Evolutionary conservation across 2,329 filamentous ascomycete genomes (phyloP).

Genomic region (Hyphodiscus sp.): DNA sequence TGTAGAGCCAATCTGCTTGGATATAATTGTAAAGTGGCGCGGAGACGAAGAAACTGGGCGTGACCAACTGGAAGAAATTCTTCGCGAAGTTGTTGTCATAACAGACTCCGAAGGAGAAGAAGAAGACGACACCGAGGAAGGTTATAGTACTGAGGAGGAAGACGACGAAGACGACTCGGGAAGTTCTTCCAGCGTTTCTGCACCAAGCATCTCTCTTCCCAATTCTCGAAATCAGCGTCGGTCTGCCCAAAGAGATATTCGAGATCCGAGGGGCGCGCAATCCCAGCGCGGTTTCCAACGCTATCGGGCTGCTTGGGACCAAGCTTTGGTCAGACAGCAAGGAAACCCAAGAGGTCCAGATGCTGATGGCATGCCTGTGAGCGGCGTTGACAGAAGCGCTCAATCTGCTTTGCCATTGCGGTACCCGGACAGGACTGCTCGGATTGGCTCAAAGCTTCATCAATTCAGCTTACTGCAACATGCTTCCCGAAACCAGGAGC

Average conservation of each 20-base stretch:
- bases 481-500: neutral
- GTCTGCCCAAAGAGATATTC: conserved; percentile 1
- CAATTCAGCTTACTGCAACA: neutral
- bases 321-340: conserved; percentile 25
- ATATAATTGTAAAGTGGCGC: conserved; percentile 65
- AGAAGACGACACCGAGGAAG: conserved; percentile 15
- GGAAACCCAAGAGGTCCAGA: neutral
- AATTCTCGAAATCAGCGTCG: conserved; percentile 12
- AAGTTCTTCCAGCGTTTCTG: conserved; percentile 12
- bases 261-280: conserved; percentile 15
- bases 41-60: conserved; percentile 63
- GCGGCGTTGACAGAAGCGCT: neutral
- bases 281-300: conserved; percentile 28
- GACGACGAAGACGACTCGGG: conserved; percentile 20
- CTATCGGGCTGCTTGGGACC: conserved; percentile 31
- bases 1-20: conserved; percentile 55
- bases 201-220: neutral
- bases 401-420: neutral
- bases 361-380: neutral
- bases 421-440: neutral
- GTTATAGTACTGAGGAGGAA: conserved; percentile 17
- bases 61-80: conserved; percentile 60
- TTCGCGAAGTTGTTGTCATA: conserved; percentile 60
- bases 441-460: neutral
- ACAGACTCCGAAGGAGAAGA: conserved; percentile 30